These are phyloP conservation scores for Cystobasidiopsis lactophilus DNA, from an alignment of 768 basidiomycete genomes.

Conservation along the genomic window DNA sequence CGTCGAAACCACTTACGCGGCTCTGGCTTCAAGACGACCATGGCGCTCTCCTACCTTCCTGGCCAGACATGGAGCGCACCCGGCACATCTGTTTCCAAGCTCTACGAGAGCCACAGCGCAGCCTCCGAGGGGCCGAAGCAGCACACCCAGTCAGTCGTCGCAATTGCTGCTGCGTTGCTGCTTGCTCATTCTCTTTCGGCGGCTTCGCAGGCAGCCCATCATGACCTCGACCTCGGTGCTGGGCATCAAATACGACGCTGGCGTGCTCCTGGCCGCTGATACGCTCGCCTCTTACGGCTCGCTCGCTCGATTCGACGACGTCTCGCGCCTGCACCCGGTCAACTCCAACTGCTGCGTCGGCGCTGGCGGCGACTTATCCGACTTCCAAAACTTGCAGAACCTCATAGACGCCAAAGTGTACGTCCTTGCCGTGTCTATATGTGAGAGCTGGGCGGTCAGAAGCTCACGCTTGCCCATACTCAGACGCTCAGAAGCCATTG, in stretches of 20 bases:
- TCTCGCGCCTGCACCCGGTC: slow-evolving; percentile 66
- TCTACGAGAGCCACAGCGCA: too few relatives aligned
- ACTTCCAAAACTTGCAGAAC: slow-evolving; percentile 79
- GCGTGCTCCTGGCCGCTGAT: slow-evolving; percentile 96
- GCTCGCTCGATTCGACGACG: slow-evolving; percentile 83
- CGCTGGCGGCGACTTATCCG: slow-evolving; percentile 88
- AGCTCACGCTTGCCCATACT: too few relatives aligned
- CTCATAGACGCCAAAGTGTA: slow-evolving; percentile 38
- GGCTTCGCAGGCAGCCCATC: slow-evolving; percentile 56
- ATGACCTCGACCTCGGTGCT: slow-evolving; percentile 94
- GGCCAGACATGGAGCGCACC: too few relatives aligned
- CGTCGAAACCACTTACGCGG: too few relatives aligned
- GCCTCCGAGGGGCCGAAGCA: too few relatives aligned
- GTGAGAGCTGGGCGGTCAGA: background rate
- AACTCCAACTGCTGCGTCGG: slow-evolving; percentile 70
- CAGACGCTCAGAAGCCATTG: slow-evolving; percentile 44
- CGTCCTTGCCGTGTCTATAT: background rate
- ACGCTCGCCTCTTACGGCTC: slow-evolving; percentile 95
- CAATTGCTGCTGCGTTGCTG: too few relatives aligned
- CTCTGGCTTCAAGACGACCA: too few relatives aligned
- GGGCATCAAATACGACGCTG: slow-evolving; percentile 82
- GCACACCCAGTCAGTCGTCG: too few relatives aligned
- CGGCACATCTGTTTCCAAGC: too few relatives aligned
- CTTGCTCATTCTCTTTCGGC: too few relatives aligned
- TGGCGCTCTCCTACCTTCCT: too few relatives aligned